Evolutionary conservation across 129 eudicot genomes (phyloP).

Genomic region (Rutidosis leptorrhynchoides): DNA sequence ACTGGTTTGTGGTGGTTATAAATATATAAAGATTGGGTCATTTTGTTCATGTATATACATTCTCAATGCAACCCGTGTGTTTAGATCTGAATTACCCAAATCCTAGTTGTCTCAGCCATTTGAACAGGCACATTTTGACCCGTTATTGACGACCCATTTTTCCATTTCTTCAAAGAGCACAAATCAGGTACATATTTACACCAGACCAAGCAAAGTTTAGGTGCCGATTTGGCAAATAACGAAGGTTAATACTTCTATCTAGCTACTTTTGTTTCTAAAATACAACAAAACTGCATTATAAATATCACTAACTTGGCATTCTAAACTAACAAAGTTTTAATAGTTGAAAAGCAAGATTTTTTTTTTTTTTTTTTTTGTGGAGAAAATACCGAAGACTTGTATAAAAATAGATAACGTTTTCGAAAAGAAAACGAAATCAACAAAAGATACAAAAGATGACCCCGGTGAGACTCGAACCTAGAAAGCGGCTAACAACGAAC

Average conservation of each 20-base stretch:
- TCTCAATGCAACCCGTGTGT: too few relatives aligned
- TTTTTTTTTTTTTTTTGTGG: too few relatives aligned
- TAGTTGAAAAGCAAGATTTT: constrained; percentile 11
- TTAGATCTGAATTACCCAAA: too few relatives aligned
- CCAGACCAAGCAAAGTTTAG: constrained; percentile 2
- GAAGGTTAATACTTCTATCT: constrained; percentile 16
- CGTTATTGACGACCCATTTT: neutral
- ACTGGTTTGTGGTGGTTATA: constrained; percentile 33
- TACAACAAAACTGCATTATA: constrained; percentile 20
- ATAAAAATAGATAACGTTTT: too few relatives aligned
- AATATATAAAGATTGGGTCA: constrained; percentile 25
- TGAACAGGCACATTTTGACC: neutral
- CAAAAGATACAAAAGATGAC: too few relatives aligned
- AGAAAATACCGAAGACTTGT: too few relatives aligned
- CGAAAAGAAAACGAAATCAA: too few relatives aligned
- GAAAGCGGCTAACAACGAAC: too few relatives aligned
- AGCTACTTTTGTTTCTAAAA: constrained; percentile 3
- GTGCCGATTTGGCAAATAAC: neutral
- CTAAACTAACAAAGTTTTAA: constrained; percentile 11
- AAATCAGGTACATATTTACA: constrained; percentile 24
- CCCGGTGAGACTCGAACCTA: too few relatives aligned
- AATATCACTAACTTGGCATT: neutral
- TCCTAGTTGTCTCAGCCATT: neutral
- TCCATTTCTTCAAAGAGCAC: neutral
- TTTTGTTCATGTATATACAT: neutral